These are phyloP conservation scores for Pelargonium nanum DNA, from an alignment of 345 rosid genomes.

Conservation along the genomic window DNA sequence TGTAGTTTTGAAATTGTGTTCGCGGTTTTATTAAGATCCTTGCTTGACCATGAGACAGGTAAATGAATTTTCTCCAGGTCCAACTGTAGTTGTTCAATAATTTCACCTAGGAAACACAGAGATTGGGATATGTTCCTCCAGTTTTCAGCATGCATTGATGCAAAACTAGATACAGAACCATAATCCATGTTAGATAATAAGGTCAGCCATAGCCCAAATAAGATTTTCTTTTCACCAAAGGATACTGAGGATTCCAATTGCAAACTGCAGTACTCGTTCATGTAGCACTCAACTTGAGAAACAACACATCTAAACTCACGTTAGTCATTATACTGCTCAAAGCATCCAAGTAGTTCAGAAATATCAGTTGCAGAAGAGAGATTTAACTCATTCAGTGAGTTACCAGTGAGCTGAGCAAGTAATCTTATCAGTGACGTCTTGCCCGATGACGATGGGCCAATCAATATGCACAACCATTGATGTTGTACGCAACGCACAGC, in stretches of 20 bases:
- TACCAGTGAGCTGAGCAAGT: slow-evolving; percentile 74
- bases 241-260: slow-evolving; percentile 34
- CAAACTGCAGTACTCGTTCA: slow-evolving; percentile 56
- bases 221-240: slow-evolving; percentile 25
- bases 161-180: slow-evolving; percentile 25
- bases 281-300: slow-evolving; percentile 48
- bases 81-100: slow-evolving; percentile 36
- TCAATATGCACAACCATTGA: slow-evolving; percentile 81
- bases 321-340: slow-evolving; percentile 84
- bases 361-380: slow-evolving; percentile 90
- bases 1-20: slow-evolving; percentile 49
- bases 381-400: slow-evolving; percentile 59
- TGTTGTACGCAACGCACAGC: slow-evolving; percentile 61
- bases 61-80: slow-evolving; percentile 28
- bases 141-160: slow-evolving; percentile 18
- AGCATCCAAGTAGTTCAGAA: slow-evolving; percentile 89
- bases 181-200: slow-evolving; percentile 37
- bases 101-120: slow-evolving; percentile 38
- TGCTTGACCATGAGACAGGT: slow-evolving; percentile 39
- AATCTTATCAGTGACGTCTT: slow-evolving; percentile 83
- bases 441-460: slow-evolving; percentile 84
- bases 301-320: slow-evolving; percentile 52
- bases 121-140: slow-evolving; percentile 24
- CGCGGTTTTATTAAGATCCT: slow-evolving; percentile 38
- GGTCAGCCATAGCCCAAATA: slow-evolving; percentile 57